These are phyloP conservation scores for Boletus sp. DNA, from an alignment of 768 basidiomycete species.

Conservation along the genomic window DNA sequence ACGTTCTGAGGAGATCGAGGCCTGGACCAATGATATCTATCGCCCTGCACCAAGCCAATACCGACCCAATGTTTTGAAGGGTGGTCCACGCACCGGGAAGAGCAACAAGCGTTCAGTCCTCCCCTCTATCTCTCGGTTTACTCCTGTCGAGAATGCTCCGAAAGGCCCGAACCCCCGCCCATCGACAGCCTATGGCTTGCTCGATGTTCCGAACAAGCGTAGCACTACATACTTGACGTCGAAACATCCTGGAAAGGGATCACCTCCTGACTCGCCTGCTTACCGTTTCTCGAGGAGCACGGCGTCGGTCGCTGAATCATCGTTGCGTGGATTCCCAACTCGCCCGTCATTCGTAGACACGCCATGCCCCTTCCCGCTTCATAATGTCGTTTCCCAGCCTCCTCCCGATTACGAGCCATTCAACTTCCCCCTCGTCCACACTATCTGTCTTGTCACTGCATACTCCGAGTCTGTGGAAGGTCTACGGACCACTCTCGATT, in stretches of 20 bases:
- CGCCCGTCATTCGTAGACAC: conserved; percentile 61
- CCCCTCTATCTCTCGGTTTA: conserved; percentile 70
- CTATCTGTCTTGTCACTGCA: conserved; percentile 95
- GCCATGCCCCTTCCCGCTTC: conserved; percentile 90
- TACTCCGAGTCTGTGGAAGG: conserved; percentile 98
- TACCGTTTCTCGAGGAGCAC: conserved; percentile 79
- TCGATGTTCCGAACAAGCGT: conserved; percentile 65
- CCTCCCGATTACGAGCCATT: conserved; percentile 90
- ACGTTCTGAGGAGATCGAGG: conserved; percentile 87
- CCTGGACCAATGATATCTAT: conserved; percentile 96
- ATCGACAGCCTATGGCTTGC: conserved; percentile 61
- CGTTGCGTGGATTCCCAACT: conserved; percentile 27
- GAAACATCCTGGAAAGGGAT: conserved; percentile 45
- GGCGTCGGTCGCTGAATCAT: conserved; percentile 61
- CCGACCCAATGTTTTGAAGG: conserved; percentile 84
- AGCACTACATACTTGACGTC: conserved; percentile 49
- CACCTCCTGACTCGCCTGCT: conserved; percentile 70
- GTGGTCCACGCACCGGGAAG: conserved; percentile 54
- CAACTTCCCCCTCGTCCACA: conserved; percentile 91
- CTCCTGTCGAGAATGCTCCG: conserved; percentile 62
- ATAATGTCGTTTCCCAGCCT: conserved; percentile 90
- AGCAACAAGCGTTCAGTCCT: conserved; percentile 56
- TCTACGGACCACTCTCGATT: conserved; percentile 95
- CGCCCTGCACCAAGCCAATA: conserved; percentile 87
- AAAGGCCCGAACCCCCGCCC: conserved; percentile 55